Evolutionary conservation across 208 protist species (phyloP), one percentile per base, ranked within the genome.

Genomic region (Wallacemonas rigidus): DNA sequence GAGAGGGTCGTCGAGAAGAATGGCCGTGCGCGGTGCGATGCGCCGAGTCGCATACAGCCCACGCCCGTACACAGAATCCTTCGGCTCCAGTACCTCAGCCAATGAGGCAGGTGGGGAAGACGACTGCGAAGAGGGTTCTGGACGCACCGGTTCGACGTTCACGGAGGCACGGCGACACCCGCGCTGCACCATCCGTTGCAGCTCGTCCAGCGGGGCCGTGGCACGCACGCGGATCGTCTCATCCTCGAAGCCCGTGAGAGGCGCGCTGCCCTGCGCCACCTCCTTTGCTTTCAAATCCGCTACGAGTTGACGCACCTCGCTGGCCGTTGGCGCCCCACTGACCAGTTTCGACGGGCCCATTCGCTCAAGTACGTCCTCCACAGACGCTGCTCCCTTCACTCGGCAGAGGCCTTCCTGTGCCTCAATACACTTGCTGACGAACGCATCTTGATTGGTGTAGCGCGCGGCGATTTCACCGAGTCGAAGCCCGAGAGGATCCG

Each of bases 41-140:
- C 80, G 77, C 0, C 72, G 72, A 26, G 73, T 75, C 0, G 89
- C 91, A 67, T 90, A 94, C 8, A 96, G 74, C 15, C 91, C 91
- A 8, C 91, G 75, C 44, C 91, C 91, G 69, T 89, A 85, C 0
- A 75, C 67, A 12, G 77, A 81, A 61, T 83, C 76, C n/a, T 68
- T 57, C 35, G 91, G 89, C 67, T 87, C 71, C 15, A 91, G 69
- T 68, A 96, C 67, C 74, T 88, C 85, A 3, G 82, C 87, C 2
- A 86, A 26, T 26, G 26, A 78, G 12, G 82, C 64, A 14, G 36
- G 7, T 12, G 60, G 1, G 15, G 40, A 8, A 11, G 62, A 3
- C 6, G 62, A 12, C 15, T 17, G 15, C 12, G 44, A 9, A 9
- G n/a, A 11, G 6, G 50, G 9, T 12, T 7, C 3, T 57, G 48